These are phyloP conservation scores for Epithemia pelagica DNA, from an alignment of 108 stramenopile species.

Conservation along the genomic window DNA sequence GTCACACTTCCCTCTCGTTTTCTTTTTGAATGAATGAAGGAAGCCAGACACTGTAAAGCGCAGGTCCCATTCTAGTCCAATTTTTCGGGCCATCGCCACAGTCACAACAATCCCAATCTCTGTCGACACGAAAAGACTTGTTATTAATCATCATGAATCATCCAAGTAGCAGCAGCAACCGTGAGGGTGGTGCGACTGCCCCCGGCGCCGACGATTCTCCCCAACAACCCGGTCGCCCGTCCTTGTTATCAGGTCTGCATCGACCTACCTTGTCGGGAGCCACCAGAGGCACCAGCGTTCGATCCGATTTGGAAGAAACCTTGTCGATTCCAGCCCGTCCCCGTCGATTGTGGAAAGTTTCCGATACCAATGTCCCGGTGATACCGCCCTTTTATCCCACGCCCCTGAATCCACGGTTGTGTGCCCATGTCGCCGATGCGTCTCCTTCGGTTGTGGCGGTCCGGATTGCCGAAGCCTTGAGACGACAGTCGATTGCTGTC, in stretches of 20 bases:
- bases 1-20: no score
- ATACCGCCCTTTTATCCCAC: slow-evolving; percentile 36
- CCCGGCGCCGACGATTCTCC: background rate
- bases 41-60: no score
- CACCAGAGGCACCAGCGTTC: background rate
- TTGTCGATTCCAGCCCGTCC: slow-evolving; percentile 14
- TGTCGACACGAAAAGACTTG: no score
- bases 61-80: no score
- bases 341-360: slow-evolving; percentile 31
- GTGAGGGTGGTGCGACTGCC: no score
- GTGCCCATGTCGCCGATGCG: slow-evolving; percentile 25
- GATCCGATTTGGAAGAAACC: background rate
- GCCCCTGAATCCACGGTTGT: slow-evolving; percentile 27
- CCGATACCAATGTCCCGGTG: slow-evolving; percentile 17
- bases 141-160: no score
- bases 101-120: no score
- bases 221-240: background rate
- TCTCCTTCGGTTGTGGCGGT: slow-evolving; percentile 45
- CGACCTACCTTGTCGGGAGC: background rate
- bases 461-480: slow-evolving; percentile 42
- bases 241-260: background rate
- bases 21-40: no score
- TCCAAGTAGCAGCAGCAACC: no score
- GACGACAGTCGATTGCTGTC: slow-evolving; percentile 34
- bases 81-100: no score